phyloP scores from a whole-genome alignment of 495 filamentous ascomycete species.

The Xylaria bambusicola region DNA sequence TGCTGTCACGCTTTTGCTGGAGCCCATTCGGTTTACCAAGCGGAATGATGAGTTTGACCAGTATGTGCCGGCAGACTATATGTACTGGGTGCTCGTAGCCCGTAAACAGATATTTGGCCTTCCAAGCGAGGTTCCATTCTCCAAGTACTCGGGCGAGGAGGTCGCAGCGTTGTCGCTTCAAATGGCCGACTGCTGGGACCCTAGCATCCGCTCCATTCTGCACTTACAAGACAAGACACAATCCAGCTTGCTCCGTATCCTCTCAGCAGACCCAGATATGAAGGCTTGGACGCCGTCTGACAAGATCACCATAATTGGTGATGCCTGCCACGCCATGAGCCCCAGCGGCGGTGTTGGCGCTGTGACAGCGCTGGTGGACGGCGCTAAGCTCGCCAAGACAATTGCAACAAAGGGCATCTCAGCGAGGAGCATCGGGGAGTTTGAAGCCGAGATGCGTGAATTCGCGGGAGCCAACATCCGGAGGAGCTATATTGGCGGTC shows the following conservation, averaged over 20 bases:
- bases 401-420: constrained; percentile 4
- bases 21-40: background rate
- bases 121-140: background rate
- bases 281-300: background rate
- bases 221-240: background rate
- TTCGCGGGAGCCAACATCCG: background rate
- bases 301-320: background rate
- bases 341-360: background rate
- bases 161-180: background rate
- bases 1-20: background rate
- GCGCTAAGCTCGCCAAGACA: constrained; percentile 3
- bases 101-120: background rate
- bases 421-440: background rate
- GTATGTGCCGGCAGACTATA: background rate
- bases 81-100: constrained; percentile 2
- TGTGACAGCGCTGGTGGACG: background rate
- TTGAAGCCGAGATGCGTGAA: background rate
- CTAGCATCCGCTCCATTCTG: background rate
- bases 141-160: background rate
- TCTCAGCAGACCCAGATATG: constrained; percentile 2
- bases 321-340: background rate
- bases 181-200: constrained; percentile 4
- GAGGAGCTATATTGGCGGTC: background rate
- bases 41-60: background rate
- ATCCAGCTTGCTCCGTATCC: background rate